Base-by-base conservation (phyloP, 2,329 filamentous ascomycete species). In the Fusarium verticillioides region DNA sequence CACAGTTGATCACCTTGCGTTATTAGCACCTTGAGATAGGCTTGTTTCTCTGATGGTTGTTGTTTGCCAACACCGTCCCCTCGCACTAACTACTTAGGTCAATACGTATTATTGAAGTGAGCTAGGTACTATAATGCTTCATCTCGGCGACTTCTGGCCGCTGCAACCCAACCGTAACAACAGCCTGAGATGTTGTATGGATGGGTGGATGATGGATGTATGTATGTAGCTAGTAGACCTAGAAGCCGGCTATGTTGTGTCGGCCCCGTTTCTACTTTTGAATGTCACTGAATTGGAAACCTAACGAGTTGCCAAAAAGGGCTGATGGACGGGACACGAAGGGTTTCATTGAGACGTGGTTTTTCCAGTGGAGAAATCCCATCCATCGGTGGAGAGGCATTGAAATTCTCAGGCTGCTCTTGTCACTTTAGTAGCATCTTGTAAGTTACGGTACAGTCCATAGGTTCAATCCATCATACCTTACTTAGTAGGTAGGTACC, bases 261-360 rank as follows among this genome's bases (percentile, higher is more conserved):
- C 66, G 62, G 69, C 57, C 58, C 66, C 44, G 65, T 61, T 70
- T 57, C 62, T 69, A 34, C 66, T 57, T 73, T 59, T 46, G 60
- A 57, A 66, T 60, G 70, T 70, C 56, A 54, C 43, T 67, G 58
- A 73, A 52, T 70, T 50, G 21, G 53, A 73, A 66, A 73, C 57
- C 59, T 40, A 58, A 58, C 59, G 53, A 53, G 53, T 73, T 73
- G 40, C 70, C 65, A 36, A 73, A 73, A 66, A 53, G 70, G 64
- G 57, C 34, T 65, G 47, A 54, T n/a, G 42, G 59, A 66, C 36
- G 53, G 60, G 37, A 73, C 56, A 60, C 53, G 39, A 62, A 67
- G 40, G 70, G 70, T 73, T 73, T 73, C 70, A 73, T 66, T 60
- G 47, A 56, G 66, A 66, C 58, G 54, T 71, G 49, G 60, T 63